These are phyloP conservation scores for Chlorencoelia australis DNA, from an alignment of 2,329 filamentous ascomycete genomes.

Conservation along the genomic window DNA sequence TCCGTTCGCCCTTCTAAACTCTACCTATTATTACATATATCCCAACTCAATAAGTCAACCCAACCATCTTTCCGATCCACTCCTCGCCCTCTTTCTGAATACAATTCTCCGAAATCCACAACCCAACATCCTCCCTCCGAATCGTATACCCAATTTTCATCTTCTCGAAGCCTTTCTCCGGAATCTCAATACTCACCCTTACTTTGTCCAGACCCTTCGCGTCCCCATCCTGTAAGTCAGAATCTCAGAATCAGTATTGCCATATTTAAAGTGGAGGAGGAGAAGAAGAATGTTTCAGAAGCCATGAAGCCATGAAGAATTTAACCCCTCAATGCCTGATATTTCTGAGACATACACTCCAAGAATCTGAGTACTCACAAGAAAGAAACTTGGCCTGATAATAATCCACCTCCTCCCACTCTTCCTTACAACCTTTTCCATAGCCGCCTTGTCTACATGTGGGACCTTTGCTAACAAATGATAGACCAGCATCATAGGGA, in stretches of 20 bases:
- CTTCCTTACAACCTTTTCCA: slow-evolving; percentile 32
- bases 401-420: slow-evolving; percentile 11
- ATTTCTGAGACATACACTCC: no score
- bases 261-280: no score
- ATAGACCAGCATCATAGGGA: slow-evolving; percentile 36
- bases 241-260: no score
- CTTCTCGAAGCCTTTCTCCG: slow-evolving; percentile 8
- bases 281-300: no score
- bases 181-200: slow-evolving; percentile 19
- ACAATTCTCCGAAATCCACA: slow-evolving; percentile 25
- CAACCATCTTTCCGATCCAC: slow-evolving; percentile 11
- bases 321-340: no score
- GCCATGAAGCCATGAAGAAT: no score
- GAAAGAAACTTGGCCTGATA: slow-evolving; percentile 24
- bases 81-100: slow-evolving; percentile 8
- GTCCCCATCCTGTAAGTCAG: slow-evolving; percentile 23
- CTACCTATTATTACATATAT: no score
- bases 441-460: slow-evolving; percentile 38
- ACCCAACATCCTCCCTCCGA: slow-evolving; percentile 27
- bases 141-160: slow-evolving; percentile 27
- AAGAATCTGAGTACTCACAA: no score
- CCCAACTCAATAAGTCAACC: slow-evolving; percentile 11
- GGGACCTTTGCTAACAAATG: slow-evolving; percentile 31
- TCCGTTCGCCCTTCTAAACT: no score
- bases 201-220: slow-evolving; percentile 15